phyloP scores from a whole-genome alignment of 2,329 filamentous ascomycete species.

The Rhexocercosporidium sp. region DNA sequence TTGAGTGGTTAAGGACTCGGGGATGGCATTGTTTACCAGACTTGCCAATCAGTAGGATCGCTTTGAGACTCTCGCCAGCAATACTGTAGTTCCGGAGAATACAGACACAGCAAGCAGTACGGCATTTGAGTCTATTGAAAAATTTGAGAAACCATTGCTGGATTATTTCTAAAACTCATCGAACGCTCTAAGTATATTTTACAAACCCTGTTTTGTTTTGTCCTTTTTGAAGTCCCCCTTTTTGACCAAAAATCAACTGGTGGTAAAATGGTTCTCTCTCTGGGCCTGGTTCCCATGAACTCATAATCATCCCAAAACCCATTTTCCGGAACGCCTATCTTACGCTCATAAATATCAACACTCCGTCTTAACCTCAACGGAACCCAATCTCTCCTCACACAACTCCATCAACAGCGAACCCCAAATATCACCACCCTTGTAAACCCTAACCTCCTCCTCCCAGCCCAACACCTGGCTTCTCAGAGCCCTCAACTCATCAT shows the following conservation, averaged over 20 bases:
- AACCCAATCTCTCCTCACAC: slow-evolving; percentile 26
- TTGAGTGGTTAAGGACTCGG: background rate
- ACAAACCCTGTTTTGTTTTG: background rate
- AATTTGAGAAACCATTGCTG: background rate
- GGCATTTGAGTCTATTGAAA: no score
- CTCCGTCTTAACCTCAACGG: background rate
- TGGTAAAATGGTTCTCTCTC: background rate
- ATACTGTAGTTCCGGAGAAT: no score
- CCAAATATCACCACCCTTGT: slow-evolving; percentile 52
- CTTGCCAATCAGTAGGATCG: background rate
- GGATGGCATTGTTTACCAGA: background rate
- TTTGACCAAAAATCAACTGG: background rate
- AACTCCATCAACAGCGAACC: slow-evolving; percentile 33
- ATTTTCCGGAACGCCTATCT: background rate
- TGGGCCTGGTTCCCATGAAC: background rate
- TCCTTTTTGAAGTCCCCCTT: background rate
- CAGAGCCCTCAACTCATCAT: slow-evolving; percentile 48
- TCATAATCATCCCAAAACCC: background rate
- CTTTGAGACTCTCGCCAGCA: background rate
- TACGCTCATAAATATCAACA: background rate
- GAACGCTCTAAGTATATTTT: background rate
- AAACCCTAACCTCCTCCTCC: slow-evolving; percentile 50
- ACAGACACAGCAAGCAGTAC: no score
- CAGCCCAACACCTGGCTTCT: slow-evolving; percentile 51
- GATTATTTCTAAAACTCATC: background rate